Evolutionary conservation across 176 grass and related monocot genomes (phyloP).

Genomic region (Musa acuminata): DNA sequence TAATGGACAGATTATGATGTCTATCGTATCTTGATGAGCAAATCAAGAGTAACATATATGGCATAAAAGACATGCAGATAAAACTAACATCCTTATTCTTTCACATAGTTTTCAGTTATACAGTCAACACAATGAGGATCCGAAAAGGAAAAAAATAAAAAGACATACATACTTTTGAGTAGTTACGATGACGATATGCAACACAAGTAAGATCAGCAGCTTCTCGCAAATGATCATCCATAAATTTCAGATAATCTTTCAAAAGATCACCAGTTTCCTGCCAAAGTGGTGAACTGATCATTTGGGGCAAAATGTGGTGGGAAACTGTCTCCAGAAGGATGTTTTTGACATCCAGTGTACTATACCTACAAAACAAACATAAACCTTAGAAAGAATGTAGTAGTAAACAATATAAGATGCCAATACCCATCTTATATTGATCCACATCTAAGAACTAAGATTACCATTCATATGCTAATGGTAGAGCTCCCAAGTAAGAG

Average conservation of each 20-base stretch:
- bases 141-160: background rate
- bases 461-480: constrained; percentile 84
- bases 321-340: constrained; percentile 76
- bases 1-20: background rate
- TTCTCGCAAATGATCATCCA: constrained; percentile 97
- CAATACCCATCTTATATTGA: background rate
- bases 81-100: background rate
- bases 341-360: constrained; percentile 87
- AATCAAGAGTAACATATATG: background rate
- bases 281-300: constrained; percentile 64
- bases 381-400: constrained; percentile 10
- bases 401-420: background rate
- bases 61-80: background rate
- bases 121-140: background rate
- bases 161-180: constrained; percentile 55
- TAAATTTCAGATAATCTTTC: constrained; percentile 88
- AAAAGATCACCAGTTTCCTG: constrained; percentile 64
- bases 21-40: background rate
- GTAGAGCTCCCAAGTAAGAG: constrained; percentile 61
- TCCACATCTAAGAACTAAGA: background rate
- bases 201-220: constrained; percentile 91
- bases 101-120: too few species aligned
- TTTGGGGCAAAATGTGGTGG: constrained; percentile 84
- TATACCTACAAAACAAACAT: constrained; percentile 47
- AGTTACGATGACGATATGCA: constrained; percentile 79